Percentiles rank a stretch among this genome's conserved stretches.
Conservation (phyloP, 495 filamentous ascomycete genomes). For the Mycothermus thermophilus region DNA sequence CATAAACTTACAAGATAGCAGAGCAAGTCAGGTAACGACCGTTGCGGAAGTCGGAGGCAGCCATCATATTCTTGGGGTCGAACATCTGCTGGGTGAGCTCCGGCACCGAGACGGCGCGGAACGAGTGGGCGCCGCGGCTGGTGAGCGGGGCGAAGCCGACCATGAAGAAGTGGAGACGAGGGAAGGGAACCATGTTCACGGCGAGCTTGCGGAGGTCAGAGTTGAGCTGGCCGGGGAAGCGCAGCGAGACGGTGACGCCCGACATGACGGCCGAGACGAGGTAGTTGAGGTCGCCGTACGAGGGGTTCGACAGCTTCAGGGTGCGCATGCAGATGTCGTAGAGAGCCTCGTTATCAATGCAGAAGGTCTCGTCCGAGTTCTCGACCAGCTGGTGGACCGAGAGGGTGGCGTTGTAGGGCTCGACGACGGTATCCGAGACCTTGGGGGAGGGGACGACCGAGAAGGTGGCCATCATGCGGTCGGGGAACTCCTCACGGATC, state of each 20-base stretch:
- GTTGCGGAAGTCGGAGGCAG: constrained; percentile 98
- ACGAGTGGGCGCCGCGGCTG: constrained; percentile 83
- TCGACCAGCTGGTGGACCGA: constrained; percentile 99
- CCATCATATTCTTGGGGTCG: constrained; percentile 99
- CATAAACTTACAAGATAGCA: constrained; percentile 64
- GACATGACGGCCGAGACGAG: constrained; percentile 99
- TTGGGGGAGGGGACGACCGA: constrained; percentile 99
- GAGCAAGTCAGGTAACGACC: constrained; percentile 99
- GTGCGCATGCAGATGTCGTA: constrained; percentile 99
- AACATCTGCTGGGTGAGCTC: constrained; percentile 99
- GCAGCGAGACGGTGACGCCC: constrained; percentile 93
- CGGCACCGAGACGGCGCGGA: constrained; percentile 94
- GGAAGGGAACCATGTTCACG: constrained; percentile 99
- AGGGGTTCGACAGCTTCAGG: constrained; percentile 94
- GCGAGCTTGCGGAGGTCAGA: constrained; percentile 98
- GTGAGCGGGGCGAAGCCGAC: constrained; percentile 98
- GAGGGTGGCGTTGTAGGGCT: constrained; percentile 99
- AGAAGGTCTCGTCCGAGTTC: constrained; percentile 99
- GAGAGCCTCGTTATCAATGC: constrained; percentile 99
- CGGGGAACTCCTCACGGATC: constrained; percentile 99
- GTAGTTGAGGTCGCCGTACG: constrained; percentile 98
- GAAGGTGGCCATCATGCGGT: constrained; percentile 99
- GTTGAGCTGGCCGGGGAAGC: constrained; percentile 99
- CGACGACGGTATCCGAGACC: constrained; percentile 98
- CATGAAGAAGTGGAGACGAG: constrained; percentile 99